Evolutionary conservation across 805 yeast species (phyloP), one percentile per base, ranked within the genome.

Genomic region (Lachancea meyersii): DNA sequence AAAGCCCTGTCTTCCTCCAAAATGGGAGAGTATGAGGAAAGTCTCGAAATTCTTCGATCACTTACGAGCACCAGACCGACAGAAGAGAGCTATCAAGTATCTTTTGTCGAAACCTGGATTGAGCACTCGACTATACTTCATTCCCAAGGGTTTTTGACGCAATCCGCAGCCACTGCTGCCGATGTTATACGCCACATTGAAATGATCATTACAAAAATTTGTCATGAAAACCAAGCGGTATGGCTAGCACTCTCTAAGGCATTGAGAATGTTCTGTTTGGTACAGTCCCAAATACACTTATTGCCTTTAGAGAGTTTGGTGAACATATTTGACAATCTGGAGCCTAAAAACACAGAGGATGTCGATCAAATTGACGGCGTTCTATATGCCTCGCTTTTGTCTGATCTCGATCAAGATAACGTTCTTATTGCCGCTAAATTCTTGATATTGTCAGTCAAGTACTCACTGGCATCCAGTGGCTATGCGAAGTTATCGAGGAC

Each of bases 171-270:
- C 5, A 57, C 67, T 36, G 77, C 78, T 9, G 40, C 60, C 2
- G 62, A 65, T 5, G 75, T 82, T 0, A 61, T 84, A 4, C 69
- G 66, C 1, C 38, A 49, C 9, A 47, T 60, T 13, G 53, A 51
- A 11, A 35, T 43, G 20, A 40, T 58, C 10, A 42, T 48, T 8
- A 31, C 47, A 3, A 46, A 51, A 14, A 38, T 60, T 9, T 33
- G 45, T 3, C 41, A 48, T 2, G 35, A 55, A 2, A 71, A 83
- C 0, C 77, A 72, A 32, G 73, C 71, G 39, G 55, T 84, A 32
- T 88, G 96, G 97, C 73, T 77, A 47, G 63, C 73, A 0, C 63
- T 83, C 14, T 73, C 79, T 17, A 83, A 79, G 44, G 69, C 82
- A 11, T 58, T 85, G 35, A 67, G 70, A 20, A 48, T 83, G 1